Base-by-base conservation (phyloP, 1,284 basidiomycete species). In the Trametes pubescens region DNA sequence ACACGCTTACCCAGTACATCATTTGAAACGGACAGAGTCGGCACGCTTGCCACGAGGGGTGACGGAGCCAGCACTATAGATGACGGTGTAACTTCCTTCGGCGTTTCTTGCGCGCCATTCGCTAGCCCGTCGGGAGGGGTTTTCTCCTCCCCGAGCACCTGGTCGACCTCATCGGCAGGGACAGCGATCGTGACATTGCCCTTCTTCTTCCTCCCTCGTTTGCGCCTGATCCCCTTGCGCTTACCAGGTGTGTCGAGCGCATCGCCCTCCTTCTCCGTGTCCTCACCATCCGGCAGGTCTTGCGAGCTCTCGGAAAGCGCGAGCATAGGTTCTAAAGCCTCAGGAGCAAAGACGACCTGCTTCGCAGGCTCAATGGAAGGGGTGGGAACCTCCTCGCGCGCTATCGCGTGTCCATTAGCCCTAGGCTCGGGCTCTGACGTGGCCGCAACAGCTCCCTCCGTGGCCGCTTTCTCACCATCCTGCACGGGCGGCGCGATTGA, bases 11-110 rank as follows among this genome's bases (percentile, higher is more conserved):
- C 94, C 51, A 95, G 84, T 53, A 95, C 81, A 1, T 83, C 85
- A 61, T 95, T 94, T 1, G 93, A 93, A 8, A 96, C 90, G 4
- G 87, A 74, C 48, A 90, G 74, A 0, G 74, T 82, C 70, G 76
- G 79, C 69, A 77, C 68, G 67, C 77, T 74, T 10, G 79, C 75
- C 14, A 72, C 59, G 21, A 72, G 71, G 16, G 70, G 69, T 6
- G 73, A 65, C 1, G 73, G 65, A 70, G 72, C 62, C 55, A 81
- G 54, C 64, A 77, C 51, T 5, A 77, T 68, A 5, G 68, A 48
- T 16, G 47, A 66, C 14, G 71, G 53, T 5, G 64, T 60, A 10
- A 51, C 58, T 6, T 62, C 60, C 51, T 66, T 61, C 24, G 35
- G 61, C 13, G 44, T 37, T 13, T 65, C 64, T 3, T 51, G 54